Evolutionary conservation across 352 stramenopile genomes (phyloP).

Genomic region (Aphanomyces invadans): DNA sequence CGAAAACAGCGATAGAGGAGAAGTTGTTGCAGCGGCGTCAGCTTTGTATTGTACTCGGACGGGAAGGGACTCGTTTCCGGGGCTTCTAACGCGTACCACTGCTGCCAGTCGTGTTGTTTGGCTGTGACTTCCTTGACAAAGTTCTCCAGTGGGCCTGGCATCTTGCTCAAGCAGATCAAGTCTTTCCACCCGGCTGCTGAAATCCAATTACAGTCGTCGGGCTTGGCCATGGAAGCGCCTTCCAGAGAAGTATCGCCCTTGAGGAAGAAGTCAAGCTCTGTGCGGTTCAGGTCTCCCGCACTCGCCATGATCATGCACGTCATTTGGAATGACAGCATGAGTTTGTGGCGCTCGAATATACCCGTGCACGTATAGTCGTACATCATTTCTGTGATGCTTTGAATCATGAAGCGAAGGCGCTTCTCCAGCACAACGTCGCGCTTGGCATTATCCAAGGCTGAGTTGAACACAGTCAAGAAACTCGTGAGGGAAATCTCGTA

Average conservation of each 20-base stretch:
- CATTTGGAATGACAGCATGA: conserved; percentile 96
- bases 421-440: conserved; percentile 86
- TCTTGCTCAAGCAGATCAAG: conserved; percentile 69
- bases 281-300: conserved; percentile 69
- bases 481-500: conserved; percentile 92
- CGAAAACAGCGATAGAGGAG: conserved; percentile 91
- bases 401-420: conserved; percentile 81
- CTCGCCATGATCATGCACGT: conserved; percentile 92
- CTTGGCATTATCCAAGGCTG: conserved; percentile 84
- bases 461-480: conserved; percentile 90
- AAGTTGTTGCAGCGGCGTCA: conserved; percentile 86
- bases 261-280: conserved; percentile 92
- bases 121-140: conserved; percentile 39
- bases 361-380: conserved; percentile 96
- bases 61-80: conserved; percentile 80
- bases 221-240: conserved; percentile 52
- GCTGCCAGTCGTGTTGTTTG: conserved; percentile 73
- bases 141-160: conserved; percentile 38
- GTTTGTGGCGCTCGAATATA: conserved; percentile 96
- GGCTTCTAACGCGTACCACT: conserved; percentile 91
- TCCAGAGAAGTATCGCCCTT: conserved; percentile 94
- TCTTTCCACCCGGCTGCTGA: conserved; percentile 89
- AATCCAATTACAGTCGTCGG: conserved; percentile 78
- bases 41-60: conserved; percentile 61
- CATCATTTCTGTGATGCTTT: conserved; percentile 88